A percentile compares a stretch with the other conserved stretches of the same genome.
Conservation (phyloP, 306 rosid genomes). For the Arachis stenosperma region DNA sequence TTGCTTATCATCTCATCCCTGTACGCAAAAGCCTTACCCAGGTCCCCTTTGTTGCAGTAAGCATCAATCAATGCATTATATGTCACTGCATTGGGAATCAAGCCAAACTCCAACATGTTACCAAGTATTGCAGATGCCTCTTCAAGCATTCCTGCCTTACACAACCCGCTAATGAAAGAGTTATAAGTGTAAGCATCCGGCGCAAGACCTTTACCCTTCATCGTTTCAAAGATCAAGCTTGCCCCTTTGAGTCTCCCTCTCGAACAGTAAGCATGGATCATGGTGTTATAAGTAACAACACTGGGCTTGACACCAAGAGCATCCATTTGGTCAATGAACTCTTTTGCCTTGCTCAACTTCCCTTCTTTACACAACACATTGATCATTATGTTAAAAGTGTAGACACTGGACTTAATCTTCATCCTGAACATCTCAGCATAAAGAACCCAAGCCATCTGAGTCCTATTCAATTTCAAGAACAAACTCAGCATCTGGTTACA, state of each 20-base stretch:
- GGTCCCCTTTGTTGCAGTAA: constrained; percentile 70
- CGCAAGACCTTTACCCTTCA: constrained; percentile 62
- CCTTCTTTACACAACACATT: constrained; percentile 86
- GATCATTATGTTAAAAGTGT: constrained; percentile 81
- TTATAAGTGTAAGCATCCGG: constrained; percentile 76
- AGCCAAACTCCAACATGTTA: constrained; percentile 57
- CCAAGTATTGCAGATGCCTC: constrained; percentile 64
- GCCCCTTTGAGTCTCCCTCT: constrained; percentile 63
- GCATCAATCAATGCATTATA: constrained; percentile 81
- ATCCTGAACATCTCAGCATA: constrained; percentile 89
- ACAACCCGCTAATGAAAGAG: constrained; percentile 65
- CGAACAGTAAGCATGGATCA: constrained; percentile 67
- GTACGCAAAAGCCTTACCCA: constrained; percentile 67
- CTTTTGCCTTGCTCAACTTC: constrained; percentile 79
- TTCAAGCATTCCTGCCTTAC: constrained; percentile 64
- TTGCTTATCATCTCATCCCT: constrained; percentile 71
- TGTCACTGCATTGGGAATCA: constrained; percentile 67
- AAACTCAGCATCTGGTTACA: constrained; percentile 69
- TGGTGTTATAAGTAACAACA: constrained; percentile 72
- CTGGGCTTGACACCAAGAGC: constrained; percentile 59
- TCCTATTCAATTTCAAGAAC: constrained; percentile 57
- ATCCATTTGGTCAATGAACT: constrained; percentile 72
- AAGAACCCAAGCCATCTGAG: constrained; percentile 67
- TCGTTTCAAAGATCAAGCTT: constrained; percentile 44
- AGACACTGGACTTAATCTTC: constrained; percentile 61